These are phyloP conservation scores for Aspergillus sp. DNA, from an alignment of 2,329 filamentous ascomycete genomes.

Conservation along the genomic window DNA sequence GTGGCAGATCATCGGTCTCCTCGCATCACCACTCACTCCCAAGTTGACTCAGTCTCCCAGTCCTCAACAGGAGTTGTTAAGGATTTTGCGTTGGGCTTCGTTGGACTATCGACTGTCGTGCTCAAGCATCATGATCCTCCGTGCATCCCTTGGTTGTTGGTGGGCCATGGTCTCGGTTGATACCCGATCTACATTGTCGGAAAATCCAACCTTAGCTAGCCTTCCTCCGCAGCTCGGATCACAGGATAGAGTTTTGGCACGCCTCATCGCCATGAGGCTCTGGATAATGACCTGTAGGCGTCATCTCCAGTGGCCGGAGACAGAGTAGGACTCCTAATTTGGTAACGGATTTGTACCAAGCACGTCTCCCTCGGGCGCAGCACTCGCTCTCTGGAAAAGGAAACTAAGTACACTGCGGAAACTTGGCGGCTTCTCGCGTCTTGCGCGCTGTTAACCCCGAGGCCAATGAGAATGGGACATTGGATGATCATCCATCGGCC, in stretches of 20 bases:
- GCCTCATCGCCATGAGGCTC: background rate
- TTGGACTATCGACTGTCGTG: background rate
- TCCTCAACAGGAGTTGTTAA: too few species aligned
- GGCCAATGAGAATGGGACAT: background rate
- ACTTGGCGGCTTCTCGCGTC: background rate
- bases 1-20: conserved; percentile 15
- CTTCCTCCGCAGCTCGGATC: background rate
- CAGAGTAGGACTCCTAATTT: background rate
- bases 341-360: too few species aligned
- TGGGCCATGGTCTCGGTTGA: background rate
- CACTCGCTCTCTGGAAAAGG: background rate
- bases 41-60: too few species aligned
- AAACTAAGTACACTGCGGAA: background rate
- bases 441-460: background rate
- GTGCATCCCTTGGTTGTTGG: background rate
- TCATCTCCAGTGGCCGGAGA: too few species aligned
- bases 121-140: background rate
- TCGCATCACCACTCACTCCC: background rate
- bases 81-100: background rate
- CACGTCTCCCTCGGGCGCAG: too few species aligned
- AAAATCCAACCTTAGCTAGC: background rate
- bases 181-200: background rate
- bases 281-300: background rate
- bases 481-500: background rate
- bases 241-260: background rate